phyloP scores from a whole-genome alignment of 2,329 filamentous ascomycete genomes.

The Ustilaginoidea virens region DNA sequence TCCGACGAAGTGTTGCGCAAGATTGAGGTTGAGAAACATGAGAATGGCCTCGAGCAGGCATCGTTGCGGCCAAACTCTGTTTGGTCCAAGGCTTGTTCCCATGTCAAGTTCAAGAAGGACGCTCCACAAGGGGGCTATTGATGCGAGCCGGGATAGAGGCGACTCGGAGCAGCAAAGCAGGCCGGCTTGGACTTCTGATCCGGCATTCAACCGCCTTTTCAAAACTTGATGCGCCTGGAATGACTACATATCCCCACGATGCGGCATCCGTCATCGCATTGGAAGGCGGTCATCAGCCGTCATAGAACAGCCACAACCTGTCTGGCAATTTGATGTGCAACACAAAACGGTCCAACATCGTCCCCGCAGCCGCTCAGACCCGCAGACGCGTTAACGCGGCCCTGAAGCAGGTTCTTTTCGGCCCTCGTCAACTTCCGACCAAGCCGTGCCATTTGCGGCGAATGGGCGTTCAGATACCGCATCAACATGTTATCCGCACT shows the following conservation, averaged over 20 bases:
- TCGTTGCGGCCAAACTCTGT: background rate
- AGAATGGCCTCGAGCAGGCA: background rate
- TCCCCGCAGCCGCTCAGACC: background rate
- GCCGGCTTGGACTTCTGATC: background rate
- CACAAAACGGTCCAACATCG: background rate
- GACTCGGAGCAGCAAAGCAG: background rate
- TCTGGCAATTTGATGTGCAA: background rate
- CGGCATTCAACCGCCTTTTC: background rate
- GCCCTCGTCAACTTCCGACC: constrained; percentile 3
- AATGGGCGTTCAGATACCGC: too few species aligned
- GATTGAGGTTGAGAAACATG: constrained; percentile 3
- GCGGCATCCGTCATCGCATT: background rate
- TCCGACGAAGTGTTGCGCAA: constrained; percentile 12
- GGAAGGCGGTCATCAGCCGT: background rate
- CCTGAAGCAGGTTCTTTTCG: constrained; percentile 8
- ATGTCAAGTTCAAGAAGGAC: background rate
- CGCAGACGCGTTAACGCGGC: constrained; percentile 4
- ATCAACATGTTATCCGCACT: too few species aligned
- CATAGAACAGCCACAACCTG: background rate
- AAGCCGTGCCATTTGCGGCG: constrained; percentile 1
- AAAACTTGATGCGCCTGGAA: too few species aligned
- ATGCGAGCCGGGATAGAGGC: background rate
- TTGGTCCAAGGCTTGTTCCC: background rate
- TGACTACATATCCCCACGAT: too few species aligned
- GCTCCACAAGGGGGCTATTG: too few species aligned